Evolutionary conservation across 2,329 filamentous ascomycete genomes (phyloP).

Genomic region (Aspergillus sp.): DNA sequence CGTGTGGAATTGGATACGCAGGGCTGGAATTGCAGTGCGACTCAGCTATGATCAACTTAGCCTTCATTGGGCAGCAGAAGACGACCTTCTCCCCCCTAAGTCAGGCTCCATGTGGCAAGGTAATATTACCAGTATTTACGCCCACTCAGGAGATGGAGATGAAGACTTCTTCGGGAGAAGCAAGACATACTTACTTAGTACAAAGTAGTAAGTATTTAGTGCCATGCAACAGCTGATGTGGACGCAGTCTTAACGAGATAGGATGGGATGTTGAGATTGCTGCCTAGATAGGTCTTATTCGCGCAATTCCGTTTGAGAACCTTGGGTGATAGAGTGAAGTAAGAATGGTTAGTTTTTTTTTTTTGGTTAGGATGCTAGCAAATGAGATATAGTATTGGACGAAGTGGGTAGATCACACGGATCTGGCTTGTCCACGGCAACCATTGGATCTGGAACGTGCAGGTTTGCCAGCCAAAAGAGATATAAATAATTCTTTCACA

Average conservation of each 20-base stretch:
- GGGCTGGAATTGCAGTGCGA: neutral
- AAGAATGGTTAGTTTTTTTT: neutral
- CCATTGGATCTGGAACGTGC: conserved; percentile 1
- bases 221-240: neutral
- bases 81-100: neutral
- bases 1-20: neutral
- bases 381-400: neutral
- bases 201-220: no score
- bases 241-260: neutral
- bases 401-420: neutral
- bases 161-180: neutral
- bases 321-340: neutral
- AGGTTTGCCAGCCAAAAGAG: neutral
- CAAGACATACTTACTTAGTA: no score
- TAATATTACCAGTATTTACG: neutral
- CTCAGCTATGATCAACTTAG: neutral
- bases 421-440: neutral
- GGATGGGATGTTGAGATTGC: neutral
- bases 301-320: neutral
- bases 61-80: neutral
- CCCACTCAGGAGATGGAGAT: no score
- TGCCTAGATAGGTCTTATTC: neutral
- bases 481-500: neutral
- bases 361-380: neutral
- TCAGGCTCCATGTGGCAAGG: neutral